Conservation (phyloP, 805 yeast species). For the Saccharomyces eubayanus region DNA sequence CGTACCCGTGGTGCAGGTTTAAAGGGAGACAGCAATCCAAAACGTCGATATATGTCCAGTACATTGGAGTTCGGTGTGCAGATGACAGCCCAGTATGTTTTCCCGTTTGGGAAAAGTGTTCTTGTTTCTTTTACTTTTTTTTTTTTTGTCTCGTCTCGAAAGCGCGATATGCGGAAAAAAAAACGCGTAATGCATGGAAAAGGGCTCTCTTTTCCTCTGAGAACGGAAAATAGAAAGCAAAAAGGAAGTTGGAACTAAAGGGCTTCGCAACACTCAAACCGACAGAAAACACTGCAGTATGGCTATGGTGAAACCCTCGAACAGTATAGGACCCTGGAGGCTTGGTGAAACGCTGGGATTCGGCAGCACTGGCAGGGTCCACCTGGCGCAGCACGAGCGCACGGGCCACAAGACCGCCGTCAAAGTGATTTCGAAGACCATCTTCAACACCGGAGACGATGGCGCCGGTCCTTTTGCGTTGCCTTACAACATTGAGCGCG, state of each 20-base stretch:
- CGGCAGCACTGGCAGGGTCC: slow-evolving; percentile 94
- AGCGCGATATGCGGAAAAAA: neutral
- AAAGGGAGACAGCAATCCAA: too few species aligned
- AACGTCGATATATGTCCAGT: too few species aligned
- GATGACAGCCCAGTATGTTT: too few species aligned
- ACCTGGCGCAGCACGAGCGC: slow-evolving; percentile 77
- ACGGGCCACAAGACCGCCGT: slow-evolving; percentile 92
- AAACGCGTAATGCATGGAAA: neutral
- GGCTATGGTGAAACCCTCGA: slow-evolving; percentile 1
- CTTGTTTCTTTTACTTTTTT: too few species aligned
- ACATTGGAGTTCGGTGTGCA: too few species aligned
- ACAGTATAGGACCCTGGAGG: slow-evolving; percentile 85
- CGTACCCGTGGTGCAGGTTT: too few species aligned
- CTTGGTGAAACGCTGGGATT: slow-evolving; percentile 89
- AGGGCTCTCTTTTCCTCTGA: neutral
- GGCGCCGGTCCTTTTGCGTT: slow-evolving; percentile 34
- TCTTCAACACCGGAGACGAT: slow-evolving; percentile 35
- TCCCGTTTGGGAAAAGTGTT: neutral
- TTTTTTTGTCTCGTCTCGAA: neutral
- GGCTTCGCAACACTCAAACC: neutral
- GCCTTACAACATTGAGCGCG: slow-evolving; percentile 81
- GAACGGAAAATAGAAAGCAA: neutral
- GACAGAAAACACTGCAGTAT: neutral
- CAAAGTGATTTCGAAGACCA: slow-evolving; percentile 85
- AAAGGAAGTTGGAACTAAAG: neutral